phyloP scores from a whole-genome alignment of 805 yeast species.

The Kodamaea hsintzibuensis region DNA sequence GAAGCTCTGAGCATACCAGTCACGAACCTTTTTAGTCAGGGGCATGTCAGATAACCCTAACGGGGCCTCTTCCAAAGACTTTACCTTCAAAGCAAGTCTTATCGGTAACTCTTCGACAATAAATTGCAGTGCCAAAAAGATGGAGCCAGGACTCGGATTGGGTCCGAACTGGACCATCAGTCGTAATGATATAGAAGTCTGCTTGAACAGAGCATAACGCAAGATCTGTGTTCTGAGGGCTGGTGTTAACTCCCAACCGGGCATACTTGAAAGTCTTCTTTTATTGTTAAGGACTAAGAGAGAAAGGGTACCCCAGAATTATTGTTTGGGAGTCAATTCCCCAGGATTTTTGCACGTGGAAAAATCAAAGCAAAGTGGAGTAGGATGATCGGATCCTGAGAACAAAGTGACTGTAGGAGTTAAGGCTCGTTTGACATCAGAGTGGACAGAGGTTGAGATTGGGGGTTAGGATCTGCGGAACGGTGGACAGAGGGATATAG shows the following conservation, averaged over 20 bases:
- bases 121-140: conserved; percentile 81
- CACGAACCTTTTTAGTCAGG: conserved; percentile 69
- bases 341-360: conserved; percentile 5
- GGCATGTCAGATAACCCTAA: conserved; percentile 72
- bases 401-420: not conserved
- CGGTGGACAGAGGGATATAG: not conserved
- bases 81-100: conserved; percentile 80
- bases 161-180: conserved; percentile 94
- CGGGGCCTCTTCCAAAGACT: conserved; percentile 80
- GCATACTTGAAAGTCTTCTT: conserved; percentile 1
- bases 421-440: not conserved
- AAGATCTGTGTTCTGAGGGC: conserved; percentile 55
- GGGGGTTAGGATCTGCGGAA: not conserved
- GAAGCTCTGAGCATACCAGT: conserved; percentile 91
- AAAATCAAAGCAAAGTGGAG: not conserved
- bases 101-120: conserved; percentile 86
- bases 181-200: conserved; percentile 78
- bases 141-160: conserved; percentile 71
- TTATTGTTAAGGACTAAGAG: not conserved
- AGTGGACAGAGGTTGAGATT: not conserved
- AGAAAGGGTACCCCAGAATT: not conserved
- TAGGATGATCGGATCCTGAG: not conserved
- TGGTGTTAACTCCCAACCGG: conserved; percentile 49
- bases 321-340: not conserved
- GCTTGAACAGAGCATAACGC: conserved; percentile 70